A percentile compares a stretch with the other conserved stretches of the same genome.
Evolutionary conservation across 345 rosid species (phyloP).

Genomic region (Gossypium australe): DNA sequence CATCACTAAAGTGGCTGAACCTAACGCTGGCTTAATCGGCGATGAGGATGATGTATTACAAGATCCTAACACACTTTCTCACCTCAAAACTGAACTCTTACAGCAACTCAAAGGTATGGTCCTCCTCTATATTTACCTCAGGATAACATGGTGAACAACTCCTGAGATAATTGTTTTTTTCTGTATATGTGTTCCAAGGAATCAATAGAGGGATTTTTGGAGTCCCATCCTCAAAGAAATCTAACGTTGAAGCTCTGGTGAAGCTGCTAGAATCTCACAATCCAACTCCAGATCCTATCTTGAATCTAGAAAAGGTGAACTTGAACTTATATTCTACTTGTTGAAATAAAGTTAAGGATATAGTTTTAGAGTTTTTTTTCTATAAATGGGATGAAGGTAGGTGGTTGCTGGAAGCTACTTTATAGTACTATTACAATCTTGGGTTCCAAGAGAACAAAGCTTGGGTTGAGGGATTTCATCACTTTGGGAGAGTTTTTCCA

Average conservation of each 20-base stretch:
- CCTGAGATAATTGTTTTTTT: neutral
- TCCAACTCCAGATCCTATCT: conserved; percentile 70
- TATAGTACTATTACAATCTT: conserved; percentile 73
- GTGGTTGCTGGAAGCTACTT: conserved; percentile 77
- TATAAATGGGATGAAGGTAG: conserved; percentile 38
- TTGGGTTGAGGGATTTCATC: conserved; percentile 80
- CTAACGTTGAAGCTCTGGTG: conserved; percentile 55
- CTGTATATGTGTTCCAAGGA: conserved; percentile 27
- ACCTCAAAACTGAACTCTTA: conserved; percentile 49
- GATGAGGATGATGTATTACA: neutral
- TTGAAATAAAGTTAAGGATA: neutral
- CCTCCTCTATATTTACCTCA: neutral
- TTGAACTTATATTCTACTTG: neutral
- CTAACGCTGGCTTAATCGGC: conserved; percentile 3
- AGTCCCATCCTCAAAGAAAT: conserved; percentile 54
- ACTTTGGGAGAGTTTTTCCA: conserved; percentile 68
- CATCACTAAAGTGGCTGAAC: neutral
- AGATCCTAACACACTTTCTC: neutral
- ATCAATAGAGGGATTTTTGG: conserved; percentile 85
- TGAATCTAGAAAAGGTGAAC: conserved; percentile 53
- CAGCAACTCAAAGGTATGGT: conserved; percentile 39
- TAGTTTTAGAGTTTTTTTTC: conserved; percentile 14
- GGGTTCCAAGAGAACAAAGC: conserved; percentile 76
- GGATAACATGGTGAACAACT: neutral
- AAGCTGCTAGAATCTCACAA: conserved; percentile 68